Conservation (phyloP, 352 stramenopile species). For the Globisporangium alternatum region DNA sequence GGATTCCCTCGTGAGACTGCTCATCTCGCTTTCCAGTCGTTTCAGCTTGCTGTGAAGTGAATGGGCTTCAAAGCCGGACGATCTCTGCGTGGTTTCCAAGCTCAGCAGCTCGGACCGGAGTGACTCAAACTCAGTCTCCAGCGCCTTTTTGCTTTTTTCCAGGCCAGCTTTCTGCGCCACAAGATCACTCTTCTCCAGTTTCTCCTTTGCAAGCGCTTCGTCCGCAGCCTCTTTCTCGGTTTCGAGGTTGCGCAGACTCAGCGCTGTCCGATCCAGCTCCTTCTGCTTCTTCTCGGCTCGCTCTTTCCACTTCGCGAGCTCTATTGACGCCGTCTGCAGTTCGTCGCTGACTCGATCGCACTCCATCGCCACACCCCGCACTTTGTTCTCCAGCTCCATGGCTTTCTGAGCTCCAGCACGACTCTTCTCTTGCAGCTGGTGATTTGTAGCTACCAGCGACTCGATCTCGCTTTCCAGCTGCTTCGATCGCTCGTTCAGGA, state of each 20-base stretch:
- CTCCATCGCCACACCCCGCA: conserved; percentile 16
- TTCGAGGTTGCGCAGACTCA: conserved; percentile 19
- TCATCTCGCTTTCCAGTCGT: conserved; percentile 33
- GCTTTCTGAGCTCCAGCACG: conserved; percentile 20
- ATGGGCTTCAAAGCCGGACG: conserved; percentile 23
- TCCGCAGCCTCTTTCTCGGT: conserved; percentile 34
- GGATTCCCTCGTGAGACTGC: conserved; percentile 21
- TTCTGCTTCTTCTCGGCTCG: conserved; percentile 32
- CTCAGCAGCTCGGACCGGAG: conserved; percentile 23
- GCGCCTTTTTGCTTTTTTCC: conserved; percentile 26
- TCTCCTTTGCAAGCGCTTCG: conserved; percentile 20
- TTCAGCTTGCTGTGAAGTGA: conserved; percentile 30
- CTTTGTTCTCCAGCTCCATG: conserved; percentile 20
- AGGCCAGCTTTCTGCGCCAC: conserved; percentile 12
- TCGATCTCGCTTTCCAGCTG: conserved; percentile 37
- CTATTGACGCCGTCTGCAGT: conserved; percentile 13
- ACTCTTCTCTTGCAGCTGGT: conserved; percentile 32
- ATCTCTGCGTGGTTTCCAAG: conserved; percentile 21
- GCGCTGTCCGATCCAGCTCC: conserved; percentile 27
- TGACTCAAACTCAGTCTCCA: conserved; percentile 25
- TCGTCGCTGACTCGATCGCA: conserved; percentile 21
- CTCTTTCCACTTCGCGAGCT: conserved; percentile 32
- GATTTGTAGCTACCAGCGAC: conserved; percentile 24
- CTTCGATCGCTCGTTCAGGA: conserved; percentile 26
- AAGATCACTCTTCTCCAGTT: conserved; percentile 28